A percentile compares a stretch with the other conserved stretches of the same genome.
phyloP scores from a whole-genome alignment of 495 filamentous ascomycete genomes.

The Corynascus novoguineensis region DNA sequence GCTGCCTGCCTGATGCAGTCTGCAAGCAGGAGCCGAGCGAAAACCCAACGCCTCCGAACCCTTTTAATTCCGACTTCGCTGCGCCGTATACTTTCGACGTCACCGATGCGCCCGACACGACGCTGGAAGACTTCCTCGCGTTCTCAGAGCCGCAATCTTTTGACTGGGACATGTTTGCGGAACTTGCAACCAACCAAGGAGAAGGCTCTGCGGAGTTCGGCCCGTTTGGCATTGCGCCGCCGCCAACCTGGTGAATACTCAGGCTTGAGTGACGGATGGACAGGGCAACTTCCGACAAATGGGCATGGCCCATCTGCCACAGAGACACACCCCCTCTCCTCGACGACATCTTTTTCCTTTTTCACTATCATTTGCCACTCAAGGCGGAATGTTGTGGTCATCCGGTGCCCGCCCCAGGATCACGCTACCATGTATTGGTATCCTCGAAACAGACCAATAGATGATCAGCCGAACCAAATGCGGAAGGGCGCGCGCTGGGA shows the following conservation, averaged over 20 bases:
- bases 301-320: too few relatives aligned
- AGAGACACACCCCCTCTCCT: too few relatives aligned
- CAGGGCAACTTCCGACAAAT: background rate
- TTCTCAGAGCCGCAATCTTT: slow-evolving; percentile 32
- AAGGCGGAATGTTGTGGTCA: too few relatives aligned
- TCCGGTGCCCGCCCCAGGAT: too few relatives aligned
- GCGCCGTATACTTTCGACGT: background rate
- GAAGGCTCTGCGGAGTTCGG: slow-evolving; percentile 15
- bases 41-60: slow-evolving; percentile 13
- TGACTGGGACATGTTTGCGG: slow-evolving; percentile 44
- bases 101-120: background rate
- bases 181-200: background rate
- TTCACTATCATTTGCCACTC: too few relatives aligned
- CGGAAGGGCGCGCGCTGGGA: too few relatives aligned
- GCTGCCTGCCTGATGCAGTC: slow-evolving; percentile 20
- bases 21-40: slow-evolving; percentile 11
- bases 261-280: background rate
- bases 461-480: too few relatives aligned
- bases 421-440: too few relatives aligned
- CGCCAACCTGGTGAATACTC: slow-evolving; percentile 18
- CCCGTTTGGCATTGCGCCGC: slow-evolving; percentile 20
- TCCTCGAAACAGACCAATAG: too few relatives aligned
- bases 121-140: slow-evolving; percentile 31
- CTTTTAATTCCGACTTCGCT: background rate
- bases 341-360: too few relatives aligned